Evolutionary conservation across 2,329 filamentous ascomycete species (phyloP).

Genomic region (Pseudodiploospora longispora): DNA sequence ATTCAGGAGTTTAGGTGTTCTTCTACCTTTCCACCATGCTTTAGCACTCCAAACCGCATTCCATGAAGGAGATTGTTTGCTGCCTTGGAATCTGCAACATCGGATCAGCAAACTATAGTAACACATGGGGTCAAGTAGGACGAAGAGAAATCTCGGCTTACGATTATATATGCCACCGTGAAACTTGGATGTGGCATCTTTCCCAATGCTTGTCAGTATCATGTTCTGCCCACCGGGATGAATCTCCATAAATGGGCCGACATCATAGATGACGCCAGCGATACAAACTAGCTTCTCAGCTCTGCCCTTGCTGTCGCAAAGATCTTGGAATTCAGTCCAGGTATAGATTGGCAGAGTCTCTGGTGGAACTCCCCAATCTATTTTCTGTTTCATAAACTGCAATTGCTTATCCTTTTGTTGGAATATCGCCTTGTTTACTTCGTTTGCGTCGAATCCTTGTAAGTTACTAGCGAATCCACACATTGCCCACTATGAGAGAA

Average conservation of each 20-base stretch:
- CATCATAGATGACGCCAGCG: slow-evolving; percentile 71
- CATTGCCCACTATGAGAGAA: slow-evolving; percentile 51
- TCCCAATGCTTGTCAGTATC: slow-evolving; percentile 66
- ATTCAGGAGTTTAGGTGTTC: slow-evolving; percentile 19
- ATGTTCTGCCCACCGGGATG: slow-evolving; percentile 73
- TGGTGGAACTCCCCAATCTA: slow-evolving; percentile 71
- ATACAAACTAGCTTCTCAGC: slow-evolving; percentile 63
- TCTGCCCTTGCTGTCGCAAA: slow-evolving; percentile 41
- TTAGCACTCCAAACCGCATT: slow-evolving; percentile 71
- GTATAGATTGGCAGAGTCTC: slow-evolving; percentile 69
- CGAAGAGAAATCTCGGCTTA: neutral
- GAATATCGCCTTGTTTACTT: slow-evolving; percentile 75
- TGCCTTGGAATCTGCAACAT: slow-evolving; percentile 70
- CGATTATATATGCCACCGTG: slow-evolving; percentile 73
- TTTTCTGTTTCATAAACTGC: slow-evolving; percentile 63
- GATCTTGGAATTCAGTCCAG: slow-evolving; percentile 69
- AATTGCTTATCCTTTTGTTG: slow-evolving; percentile 80
- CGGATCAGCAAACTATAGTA: too few relatives aligned
- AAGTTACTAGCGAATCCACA: slow-evolving; percentile 69
- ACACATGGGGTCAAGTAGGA: neutral
- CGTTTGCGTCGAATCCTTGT: slow-evolving; percentile 75
- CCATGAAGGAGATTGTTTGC: slow-evolving; percentile 74
- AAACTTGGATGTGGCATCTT: slow-evolving; percentile 76
- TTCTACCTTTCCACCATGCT: slow-evolving; percentile 72
- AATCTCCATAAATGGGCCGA: slow-evolving; percentile 70